Base-by-base conservation (phyloP, 1,284 basidiomycete genomes). In the Malassezia nana region DNA sequence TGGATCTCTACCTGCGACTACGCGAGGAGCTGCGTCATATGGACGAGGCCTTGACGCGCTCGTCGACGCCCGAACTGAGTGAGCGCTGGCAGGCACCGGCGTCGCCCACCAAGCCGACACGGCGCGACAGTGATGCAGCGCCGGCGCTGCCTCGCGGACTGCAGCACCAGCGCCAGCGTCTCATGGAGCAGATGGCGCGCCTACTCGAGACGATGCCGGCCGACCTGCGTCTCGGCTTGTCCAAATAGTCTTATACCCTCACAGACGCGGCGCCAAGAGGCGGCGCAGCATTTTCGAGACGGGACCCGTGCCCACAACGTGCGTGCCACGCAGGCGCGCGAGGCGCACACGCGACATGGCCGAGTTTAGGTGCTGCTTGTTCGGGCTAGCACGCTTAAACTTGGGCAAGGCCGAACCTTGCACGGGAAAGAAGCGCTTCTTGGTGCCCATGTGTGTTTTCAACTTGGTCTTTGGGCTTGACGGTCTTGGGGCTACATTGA, bases 341-440 rank as follows among this genome's bases (percentile, higher is more conserved):
- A 68, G 52, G 5, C 64, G 53, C 31, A 59, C 53, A 22, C 62
- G 58, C n/a, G 66, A 53, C 66, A 68, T 68, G 41, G 46, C 50
- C 20, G 64, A 66, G 57, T 68, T 68, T 30, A 68, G 50, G 25
- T 68, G 66, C n/a, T 53, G 52, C 50, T 66, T 68, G 16, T 65
- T 65, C 22, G 66, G 50, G 22, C 53, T 9, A 7, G 55, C 55
- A 24, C 64, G 57, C 53, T 63, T 68, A 54, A 68, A 66, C 7
- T 51, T 57, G 35, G 18, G 12, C 29, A 58, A 48, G 35, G 58
- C 57, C 8, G 59, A 50, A 15, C 65, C 65, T 8, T 54, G 44
- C 20, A 58, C 35, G 5, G 66, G 64, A 4, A 59, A 45, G 57
- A 64, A 66, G 41, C 66, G 57, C 55, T 68, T 68, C 58, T 68